A percentile compares a stretch with the other conserved stretches of the same genome.
phyloP scores from a whole-genome alignment of 148 eudicot genomes.

The Rhododendron vialii region DNA sequence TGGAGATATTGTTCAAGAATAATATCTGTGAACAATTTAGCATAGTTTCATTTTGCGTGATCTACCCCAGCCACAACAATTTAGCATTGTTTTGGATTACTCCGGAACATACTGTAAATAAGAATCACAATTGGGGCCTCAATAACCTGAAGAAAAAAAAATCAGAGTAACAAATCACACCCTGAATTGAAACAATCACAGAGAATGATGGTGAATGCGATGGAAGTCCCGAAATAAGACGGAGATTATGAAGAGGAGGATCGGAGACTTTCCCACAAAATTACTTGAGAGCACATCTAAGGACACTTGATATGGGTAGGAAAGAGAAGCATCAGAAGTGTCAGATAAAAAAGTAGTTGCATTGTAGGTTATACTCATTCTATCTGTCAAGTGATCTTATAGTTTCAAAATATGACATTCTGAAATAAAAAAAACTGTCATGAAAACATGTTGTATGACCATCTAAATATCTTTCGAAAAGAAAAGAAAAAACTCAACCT shows the following conservation, averaged over 20 bases:
- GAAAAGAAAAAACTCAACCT: not conserved
- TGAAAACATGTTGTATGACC: not conserved
- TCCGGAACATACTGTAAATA: constrained; percentile 45
- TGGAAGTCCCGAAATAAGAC: constrained; percentile 44
- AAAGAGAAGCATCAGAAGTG: not conserved
- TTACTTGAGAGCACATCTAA: not conserved
- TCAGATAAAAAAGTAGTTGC: not conserved
- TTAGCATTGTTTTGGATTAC: constrained; percentile 42
- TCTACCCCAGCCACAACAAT: not conserved
- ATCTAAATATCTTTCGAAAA: not conserved
- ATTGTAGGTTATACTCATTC: not conserved
- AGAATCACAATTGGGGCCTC: constrained; percentile 56
- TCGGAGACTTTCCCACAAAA: constrained; percentile 16
- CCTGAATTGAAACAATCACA: not conserved
- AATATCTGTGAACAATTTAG: no score
- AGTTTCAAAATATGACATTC: not conserved
- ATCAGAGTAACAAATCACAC: not conserved
- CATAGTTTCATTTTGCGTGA: not conserved
- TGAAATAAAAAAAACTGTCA: not conserved
- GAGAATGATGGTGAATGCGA: not conserved
- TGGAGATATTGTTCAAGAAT: no score
- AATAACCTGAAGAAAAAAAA: constrained; percentile 30
- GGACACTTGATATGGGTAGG: not conserved
- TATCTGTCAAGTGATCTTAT: not conserved
- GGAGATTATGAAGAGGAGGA: constrained; percentile 42